Conservation (phyloP, 2,329 filamentous ascomycete genomes). For the Furcasterigmium furcatum region DNA sequence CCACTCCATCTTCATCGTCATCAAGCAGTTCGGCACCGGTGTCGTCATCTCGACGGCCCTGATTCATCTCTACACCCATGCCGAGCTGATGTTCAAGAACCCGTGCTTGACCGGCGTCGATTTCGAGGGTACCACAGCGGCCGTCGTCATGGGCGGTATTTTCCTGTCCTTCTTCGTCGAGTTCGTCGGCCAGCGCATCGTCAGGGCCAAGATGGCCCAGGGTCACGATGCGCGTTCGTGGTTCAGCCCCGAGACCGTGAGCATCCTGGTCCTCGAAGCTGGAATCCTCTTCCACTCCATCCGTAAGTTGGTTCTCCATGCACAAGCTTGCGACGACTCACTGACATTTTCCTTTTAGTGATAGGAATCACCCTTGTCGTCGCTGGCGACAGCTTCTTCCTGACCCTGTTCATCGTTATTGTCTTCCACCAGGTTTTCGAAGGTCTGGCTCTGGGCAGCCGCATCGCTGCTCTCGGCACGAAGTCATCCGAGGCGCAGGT, state of each 20-base stretch:
- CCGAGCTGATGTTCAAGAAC: conserved; percentile 68
- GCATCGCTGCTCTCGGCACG: conserved; percentile 59
- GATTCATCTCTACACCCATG: conserved; percentile 70
- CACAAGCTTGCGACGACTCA: conserved; percentile 6
- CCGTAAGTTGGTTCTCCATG: conserved; percentile 34
- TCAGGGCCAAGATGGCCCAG: conserved; percentile 28
- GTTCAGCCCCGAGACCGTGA: conserved; percentile 47
- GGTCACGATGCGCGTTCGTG: conserved; percentile 15
- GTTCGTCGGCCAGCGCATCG: conserved; percentile 59
- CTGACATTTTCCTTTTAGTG: conserved; percentile 36
- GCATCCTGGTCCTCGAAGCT: conserved; percentile 67
- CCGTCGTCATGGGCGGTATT: conserved; percentile 71
- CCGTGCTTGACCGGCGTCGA: conserved; percentile 62
- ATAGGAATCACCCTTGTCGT: conserved; percentile 64
- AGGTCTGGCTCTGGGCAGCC: conserved; percentile 68
- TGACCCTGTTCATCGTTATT: conserved; percentile 63
- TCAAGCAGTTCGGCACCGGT: conserved; percentile 74
- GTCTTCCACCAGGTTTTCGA: conserved; percentile 79
- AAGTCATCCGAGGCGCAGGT: conserved; percentile 2
- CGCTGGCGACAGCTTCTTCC: conserved; percentile 51
- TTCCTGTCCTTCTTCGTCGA: conserved; percentile 73
- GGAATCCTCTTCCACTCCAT: conserved; percentile 76
- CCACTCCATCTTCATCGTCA: conserved; percentile 51
- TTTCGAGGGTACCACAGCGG: conserved; percentile 68
- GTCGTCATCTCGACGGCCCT: conserved; percentile 71